Percentiles rank a stretch among this genome's conserved stretches.
phyloP scores from a whole-genome alignment of 345 rosid genomes.

The Lumnitzera racemosa region DNA sequence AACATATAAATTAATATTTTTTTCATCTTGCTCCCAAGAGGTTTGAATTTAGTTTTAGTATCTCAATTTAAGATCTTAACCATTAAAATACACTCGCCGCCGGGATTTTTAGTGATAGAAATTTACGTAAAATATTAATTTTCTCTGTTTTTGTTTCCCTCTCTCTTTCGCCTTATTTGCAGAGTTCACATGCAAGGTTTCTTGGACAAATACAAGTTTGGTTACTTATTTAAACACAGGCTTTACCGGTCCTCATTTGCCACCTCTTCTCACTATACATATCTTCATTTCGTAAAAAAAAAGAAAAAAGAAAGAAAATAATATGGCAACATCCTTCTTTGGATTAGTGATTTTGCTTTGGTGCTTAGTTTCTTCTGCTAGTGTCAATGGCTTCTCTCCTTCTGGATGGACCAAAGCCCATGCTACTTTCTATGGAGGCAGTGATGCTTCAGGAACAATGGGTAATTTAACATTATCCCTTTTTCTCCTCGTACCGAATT shows the following conservation, averaged over 20 bases:
- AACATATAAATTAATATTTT: too few relatives aligned
- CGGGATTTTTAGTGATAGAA: background rate
- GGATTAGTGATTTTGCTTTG: constrained; percentile 26
- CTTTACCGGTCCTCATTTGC: background rate
- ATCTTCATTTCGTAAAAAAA: background rate
- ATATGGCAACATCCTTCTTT: constrained; percentile 28
- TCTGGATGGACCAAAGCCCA: constrained; percentile 57
- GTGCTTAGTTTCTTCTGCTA: constrained; percentile 13
- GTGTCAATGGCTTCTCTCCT: constrained; percentile 35
- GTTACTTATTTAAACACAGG: too few relatives aligned
- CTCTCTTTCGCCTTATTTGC: too few relatives aligned
- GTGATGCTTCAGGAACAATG: constrained; percentile 85
- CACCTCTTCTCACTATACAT: background rate
- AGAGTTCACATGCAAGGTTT: too few relatives aligned
- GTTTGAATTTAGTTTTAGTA: too few relatives aligned
- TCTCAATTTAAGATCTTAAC: too few relatives aligned
- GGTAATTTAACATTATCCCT: constrained; percentile 22
- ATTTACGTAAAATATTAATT: background rate
- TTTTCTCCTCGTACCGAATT: background rate
- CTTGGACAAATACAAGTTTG: too few relatives aligned
- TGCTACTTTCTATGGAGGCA: constrained; percentile 82
- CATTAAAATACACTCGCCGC: too few relatives aligned
- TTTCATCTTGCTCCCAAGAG: too few relatives aligned
- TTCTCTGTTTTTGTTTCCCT: too few relatives aligned
- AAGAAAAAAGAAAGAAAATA: background rate